phyloP scores from a whole-genome alignment of 78 protist species.

The Planoprotostelium fungivorum region DNA sequence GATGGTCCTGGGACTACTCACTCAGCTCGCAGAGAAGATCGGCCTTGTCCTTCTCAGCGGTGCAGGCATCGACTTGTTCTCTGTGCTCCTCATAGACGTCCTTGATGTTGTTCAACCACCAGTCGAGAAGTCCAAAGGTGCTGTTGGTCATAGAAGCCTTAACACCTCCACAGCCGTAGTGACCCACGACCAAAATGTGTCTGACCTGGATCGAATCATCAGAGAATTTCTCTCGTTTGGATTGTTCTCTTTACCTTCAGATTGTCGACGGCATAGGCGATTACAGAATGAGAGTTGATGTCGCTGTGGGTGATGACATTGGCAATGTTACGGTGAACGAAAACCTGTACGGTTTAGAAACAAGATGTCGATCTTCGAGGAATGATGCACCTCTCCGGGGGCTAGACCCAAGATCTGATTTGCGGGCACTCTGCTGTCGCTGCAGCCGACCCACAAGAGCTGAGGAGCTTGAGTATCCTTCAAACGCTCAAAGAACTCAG shows the following conservation, averaged over 20 bases:
- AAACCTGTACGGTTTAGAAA: conserved; percentile 5
- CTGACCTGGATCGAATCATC: no score
- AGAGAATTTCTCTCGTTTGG: no score
- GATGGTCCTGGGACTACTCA: conserved; percentile 14
- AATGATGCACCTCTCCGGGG: conserved; percentile 57
- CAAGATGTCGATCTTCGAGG: not conserved
- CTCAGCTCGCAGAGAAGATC: not conserved
- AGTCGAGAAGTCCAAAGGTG: conserved; percentile 65
- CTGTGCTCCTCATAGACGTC: conserved; percentile 41
- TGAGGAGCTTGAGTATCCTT: conserved; percentile 64
- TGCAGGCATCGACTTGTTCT: conserved; percentile 15
- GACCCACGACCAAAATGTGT: conserved; percentile 90
- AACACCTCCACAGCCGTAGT: conserved; percentile 88
- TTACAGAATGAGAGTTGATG: conserved; percentile 62
- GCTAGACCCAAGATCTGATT: conserved; percentile 58
- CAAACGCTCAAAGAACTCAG: conserved; percentile 48
- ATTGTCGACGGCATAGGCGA: conserved; percentile 80
- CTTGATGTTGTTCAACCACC: conserved; percentile 82
- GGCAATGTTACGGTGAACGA: conserved; percentile 92
- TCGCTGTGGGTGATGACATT: conserved; percentile 77
- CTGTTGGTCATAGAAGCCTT: conserved; percentile 35
- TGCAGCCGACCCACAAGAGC: conserved; percentile 88
- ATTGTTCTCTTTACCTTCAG: conserved; percentile 46
- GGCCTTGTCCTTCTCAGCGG: not conserved
- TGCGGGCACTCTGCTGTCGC: conserved; percentile 91